Conservation (phyloP, 2,329 filamentous ascomycete genomes). For the Xylaria sp. region DNA sequence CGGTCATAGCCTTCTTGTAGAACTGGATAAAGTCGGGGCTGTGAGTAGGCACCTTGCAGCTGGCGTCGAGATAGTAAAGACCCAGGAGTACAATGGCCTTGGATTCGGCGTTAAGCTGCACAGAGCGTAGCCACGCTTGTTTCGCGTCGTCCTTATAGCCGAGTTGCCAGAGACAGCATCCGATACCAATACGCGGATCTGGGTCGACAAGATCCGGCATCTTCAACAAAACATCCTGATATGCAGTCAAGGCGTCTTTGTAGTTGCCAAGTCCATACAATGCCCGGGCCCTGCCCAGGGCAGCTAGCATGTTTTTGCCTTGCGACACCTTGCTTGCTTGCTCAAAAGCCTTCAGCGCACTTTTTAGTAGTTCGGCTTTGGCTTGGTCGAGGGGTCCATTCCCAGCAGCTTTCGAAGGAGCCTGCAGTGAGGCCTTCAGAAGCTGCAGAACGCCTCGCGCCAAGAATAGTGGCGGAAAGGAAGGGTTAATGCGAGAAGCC, state of each 20-base stretch:
- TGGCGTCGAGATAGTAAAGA: conserved; percentile 82
- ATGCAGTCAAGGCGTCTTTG: conserved; percentile 72
- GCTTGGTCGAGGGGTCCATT: conserved; percentile 65
- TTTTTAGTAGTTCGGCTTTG: conserved; percentile 70
- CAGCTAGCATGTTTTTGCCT: conserved; percentile 84
- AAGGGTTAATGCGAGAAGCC: conserved; percentile 87
- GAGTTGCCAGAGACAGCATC: conserved; percentile 94
- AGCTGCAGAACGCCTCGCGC: conserved; percentile 86
- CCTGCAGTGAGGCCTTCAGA: conserved; percentile 77
- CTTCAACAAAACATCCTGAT: conserved; percentile 80
- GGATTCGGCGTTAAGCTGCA: conserved; percentile 76
- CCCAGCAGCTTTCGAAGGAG: conserved; percentile 62
- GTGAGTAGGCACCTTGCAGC: conserved; percentile 73
- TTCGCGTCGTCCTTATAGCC: conserved; percentile 92
- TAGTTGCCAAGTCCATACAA: conserved; percentile 84
- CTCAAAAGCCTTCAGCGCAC: conserved; percentile 89
- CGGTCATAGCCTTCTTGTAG: conserved; percentile 90
- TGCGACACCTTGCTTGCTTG: conserved; percentile 82
- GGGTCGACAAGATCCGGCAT: conserved; percentile 87
- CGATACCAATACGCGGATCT: conserved; percentile 92
- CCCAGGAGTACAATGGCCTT: conserved; percentile 90
- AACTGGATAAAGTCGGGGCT: conserved; percentile 78
- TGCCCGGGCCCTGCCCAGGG: conserved; percentile 82
- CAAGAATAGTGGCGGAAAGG: conserved; percentile 84
- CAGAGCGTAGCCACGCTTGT: conserved; percentile 78